phyloP scores from a whole-genome alignment of 1,139 yeast genomes.

The Eremothecium cymbalariae region DNA sequence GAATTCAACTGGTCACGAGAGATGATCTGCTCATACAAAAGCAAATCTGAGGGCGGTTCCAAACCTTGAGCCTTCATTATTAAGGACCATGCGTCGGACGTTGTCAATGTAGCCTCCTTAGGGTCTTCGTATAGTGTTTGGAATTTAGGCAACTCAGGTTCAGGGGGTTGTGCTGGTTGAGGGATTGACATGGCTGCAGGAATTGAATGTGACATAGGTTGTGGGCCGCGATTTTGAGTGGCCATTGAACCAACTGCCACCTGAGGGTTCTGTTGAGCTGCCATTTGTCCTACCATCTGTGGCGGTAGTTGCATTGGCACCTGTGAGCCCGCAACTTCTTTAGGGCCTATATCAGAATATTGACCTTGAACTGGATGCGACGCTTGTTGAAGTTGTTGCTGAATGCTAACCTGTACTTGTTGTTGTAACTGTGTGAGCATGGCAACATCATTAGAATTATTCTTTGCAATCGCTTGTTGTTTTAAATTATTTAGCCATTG shows the following conservation, averaged over 20 bases:
- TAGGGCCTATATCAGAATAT: no score
- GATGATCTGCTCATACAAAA: constrained; percentile 52
- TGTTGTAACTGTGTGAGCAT: constrained; percentile 37
- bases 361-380: no score
- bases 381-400: constrained; percentile 33
- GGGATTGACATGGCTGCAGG: constrained; percentile 12
- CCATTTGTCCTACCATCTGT: background rate
- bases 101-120: constrained; percentile 26
- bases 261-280: constrained; percentile 4
- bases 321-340: no score
- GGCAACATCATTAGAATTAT: constrained; percentile 29
- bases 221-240: background rate
- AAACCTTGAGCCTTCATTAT: constrained; percentile 37
- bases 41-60: constrained; percentile 41
- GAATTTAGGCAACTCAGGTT: constrained; percentile 27
- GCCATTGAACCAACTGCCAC: constrained; percentile 3
- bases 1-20: constrained; percentile 42
- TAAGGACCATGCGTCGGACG: constrained; percentile 49
- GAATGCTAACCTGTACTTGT: constrained; percentile 24
- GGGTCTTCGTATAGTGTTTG: constrained; percentile 28
- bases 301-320: constrained; percentile 5
- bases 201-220: background rate
- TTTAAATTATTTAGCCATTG: constrained; percentile 27
- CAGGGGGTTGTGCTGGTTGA: constrained; percentile 24
- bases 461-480: constrained; percentile 29